phyloP scores from a whole-genome alignment of 169 alveolate genomes.

The Plasmodium falciparum region DNA sequence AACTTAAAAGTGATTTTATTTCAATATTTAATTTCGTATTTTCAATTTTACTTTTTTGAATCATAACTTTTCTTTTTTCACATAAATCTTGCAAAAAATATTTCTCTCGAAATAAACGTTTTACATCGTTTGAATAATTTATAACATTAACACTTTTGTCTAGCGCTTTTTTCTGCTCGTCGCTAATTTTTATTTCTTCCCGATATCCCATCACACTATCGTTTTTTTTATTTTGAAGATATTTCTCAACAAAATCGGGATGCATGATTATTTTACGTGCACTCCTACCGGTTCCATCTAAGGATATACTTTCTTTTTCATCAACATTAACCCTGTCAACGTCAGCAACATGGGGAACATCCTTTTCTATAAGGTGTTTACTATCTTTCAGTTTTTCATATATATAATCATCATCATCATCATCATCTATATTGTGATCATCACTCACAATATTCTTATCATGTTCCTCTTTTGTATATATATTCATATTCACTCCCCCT shows the following conservation, averaged over 20 bases:
- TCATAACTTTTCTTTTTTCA: constrained; percentile 59
- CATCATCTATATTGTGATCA: too few relatives aligned
- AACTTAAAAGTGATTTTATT: constrained; percentile 61
- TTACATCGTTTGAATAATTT: constrained; percentile 29
- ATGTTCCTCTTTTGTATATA: too few relatives aligned
- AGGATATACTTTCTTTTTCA: background rate
- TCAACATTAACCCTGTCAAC: background rate
- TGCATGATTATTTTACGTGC: constrained; percentile 13
- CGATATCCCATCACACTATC: background rate
- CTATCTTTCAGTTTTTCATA: too few relatives aligned
- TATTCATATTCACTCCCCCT: too few relatives aligned
- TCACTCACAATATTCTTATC: too few relatives aligned
- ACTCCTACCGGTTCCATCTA: background rate
- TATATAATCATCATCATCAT: too few relatives aligned
- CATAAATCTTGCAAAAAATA: constrained; percentile 53
- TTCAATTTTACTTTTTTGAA: constrained; percentile 70
- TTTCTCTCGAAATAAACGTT: constrained; percentile 44
- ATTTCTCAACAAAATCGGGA: constrained; percentile 8
- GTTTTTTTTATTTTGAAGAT: constrained; percentile 9
- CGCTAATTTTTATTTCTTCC: constrained; percentile 31
- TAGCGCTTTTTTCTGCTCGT: constrained; percentile 14
- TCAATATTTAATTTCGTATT: constrained; percentile 56
- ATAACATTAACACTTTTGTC: constrained; percentile 10
- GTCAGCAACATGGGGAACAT: background rate
- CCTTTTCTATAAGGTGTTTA: background rate